phyloP scores from a whole-genome alignment of 75 land plant genomes.

The Adiantum capillusveneris region DNA sequence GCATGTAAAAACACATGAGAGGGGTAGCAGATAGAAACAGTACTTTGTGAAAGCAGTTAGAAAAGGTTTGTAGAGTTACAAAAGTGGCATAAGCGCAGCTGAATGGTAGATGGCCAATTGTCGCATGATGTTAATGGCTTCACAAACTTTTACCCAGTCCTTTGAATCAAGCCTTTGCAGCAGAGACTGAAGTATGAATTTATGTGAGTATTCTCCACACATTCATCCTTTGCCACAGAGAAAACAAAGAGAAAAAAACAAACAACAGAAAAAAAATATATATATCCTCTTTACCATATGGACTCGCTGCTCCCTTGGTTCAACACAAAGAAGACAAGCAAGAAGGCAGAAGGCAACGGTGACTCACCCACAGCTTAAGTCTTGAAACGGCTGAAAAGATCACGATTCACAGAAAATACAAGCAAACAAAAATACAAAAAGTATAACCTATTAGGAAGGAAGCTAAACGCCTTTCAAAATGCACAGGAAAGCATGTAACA shows the following conservation, averaged over 20 bases:
- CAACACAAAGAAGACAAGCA: too few relatives aligned
- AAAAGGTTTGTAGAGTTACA: slow-evolving; percentile 25
- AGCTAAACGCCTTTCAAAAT: too few relatives aligned
- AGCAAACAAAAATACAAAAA: too few relatives aligned
- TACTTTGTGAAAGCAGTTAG: neutral
- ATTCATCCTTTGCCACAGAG: neutral
- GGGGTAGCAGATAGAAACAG: neutral
- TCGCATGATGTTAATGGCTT: slow-evolving; percentile 72
- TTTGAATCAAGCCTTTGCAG: slow-evolving; percentile 75
- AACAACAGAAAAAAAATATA: neutral
- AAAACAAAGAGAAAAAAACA: too few relatives aligned
- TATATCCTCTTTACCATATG: neutral
- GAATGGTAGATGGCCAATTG: slow-evolving; percentile 68
- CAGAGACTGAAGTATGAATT: slow-evolving; percentile 40
- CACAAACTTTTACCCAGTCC: slow-evolving; percentile 75
- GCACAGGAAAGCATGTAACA: too few relatives aligned
- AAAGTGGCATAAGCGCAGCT: slow-evolving; percentile 44
- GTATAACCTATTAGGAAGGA: too few relatives aligned
- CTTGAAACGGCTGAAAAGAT: too few relatives aligned
- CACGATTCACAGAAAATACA: too few relatives aligned
- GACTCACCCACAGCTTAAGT: too few relatives aligned
- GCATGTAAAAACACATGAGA: neutral
- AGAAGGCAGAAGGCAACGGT: too few relatives aligned
- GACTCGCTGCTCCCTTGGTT: too few relatives aligned
- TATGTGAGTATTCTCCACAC: too few relatives aligned